phyloP scores from a whole-genome alignment of 768 basidiomycete species.

The Mycena venus region DNA sequence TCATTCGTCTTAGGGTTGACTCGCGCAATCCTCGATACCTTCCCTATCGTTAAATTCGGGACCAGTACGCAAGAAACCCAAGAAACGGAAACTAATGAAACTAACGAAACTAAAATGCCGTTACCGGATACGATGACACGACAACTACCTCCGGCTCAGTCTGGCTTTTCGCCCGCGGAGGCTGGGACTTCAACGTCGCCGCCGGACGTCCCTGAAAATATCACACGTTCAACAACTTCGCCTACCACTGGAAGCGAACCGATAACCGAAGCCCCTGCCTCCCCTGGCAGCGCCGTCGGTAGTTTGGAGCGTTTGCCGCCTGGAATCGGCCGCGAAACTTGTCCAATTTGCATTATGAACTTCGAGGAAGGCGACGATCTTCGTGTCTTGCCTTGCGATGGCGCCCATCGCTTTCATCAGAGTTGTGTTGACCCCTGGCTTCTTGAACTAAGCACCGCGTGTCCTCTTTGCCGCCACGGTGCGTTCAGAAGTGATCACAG shows the following conservation, averaged over 20 bases:
- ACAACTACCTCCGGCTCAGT: not conserved
- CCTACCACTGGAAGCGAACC: not conserved
- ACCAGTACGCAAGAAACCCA: slow-evolving; percentile 13
- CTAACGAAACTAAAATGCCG: slow-evolving; percentile 44
- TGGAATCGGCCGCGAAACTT: slow-evolving; percentile 85
- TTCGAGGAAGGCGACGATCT: slow-evolving; percentile 96
- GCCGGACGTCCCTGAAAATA: not conserved
- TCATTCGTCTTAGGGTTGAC: slow-evolving; percentile 69
- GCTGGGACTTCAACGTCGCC: not conserved
- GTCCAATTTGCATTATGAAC: slow-evolving; percentile 95
- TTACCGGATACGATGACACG: not conserved
- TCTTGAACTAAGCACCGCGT: slow-evolving; percentile 88
- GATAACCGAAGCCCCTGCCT: not conserved
- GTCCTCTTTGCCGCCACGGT: slow-evolving; percentile 95
- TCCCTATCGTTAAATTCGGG: slow-evolving; percentile 93
- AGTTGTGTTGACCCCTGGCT: slow-evolving; percentile 95
- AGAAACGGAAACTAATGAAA: slow-evolving; percentile 37
- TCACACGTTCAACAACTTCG: not conserved
- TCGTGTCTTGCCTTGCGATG: slow-evolving; percentile 91
- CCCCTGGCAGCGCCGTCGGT: slow-evolving; percentile 19
- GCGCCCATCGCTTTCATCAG: slow-evolving; percentile 91
- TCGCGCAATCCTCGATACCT: slow-evolving; percentile 94
- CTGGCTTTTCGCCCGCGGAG: not conserved
- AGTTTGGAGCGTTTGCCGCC: slow-evolving; percentile 73
- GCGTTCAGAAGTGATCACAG: not conserved